These are phyloP conservation scores for Lachnum nothofagi DNA, from an alignment of 2,329 filamentous ascomycete genomes.

Conservation along the genomic window DNA sequence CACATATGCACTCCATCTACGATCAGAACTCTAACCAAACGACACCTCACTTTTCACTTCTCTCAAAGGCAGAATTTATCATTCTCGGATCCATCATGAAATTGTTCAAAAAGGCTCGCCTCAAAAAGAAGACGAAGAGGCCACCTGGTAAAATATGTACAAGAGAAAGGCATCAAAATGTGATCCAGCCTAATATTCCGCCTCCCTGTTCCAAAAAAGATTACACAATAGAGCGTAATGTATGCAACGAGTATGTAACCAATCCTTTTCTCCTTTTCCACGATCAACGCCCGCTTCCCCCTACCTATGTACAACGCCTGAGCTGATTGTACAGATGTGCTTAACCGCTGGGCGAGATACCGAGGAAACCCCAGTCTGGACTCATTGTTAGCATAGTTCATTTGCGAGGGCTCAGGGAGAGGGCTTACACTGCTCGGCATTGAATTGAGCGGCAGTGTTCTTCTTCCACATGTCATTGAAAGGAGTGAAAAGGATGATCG, in stretches of 20 bases:
- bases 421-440: conserved; percentile 71
- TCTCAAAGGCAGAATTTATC: neutral
- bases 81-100: neutral
- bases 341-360: conserved; percentile 26
- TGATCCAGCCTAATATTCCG: neutral
- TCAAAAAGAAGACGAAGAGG: neutral
- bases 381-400: no score
- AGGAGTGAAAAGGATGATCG: conserved; percentile 70
- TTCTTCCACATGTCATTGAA: conserved; percentile 79
- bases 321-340: neutral
- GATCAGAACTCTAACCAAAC: no score
- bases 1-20: no score
- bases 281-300: conserved; percentile 13
- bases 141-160: conserved; percentile 17
- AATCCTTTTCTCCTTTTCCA: conserved; percentile 5
- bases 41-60: neutral
- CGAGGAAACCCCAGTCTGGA: conserved; percentile 68
- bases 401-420: no score
- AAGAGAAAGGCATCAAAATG: conserved; percentile 17
- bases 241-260: neutral
- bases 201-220: conserved; percentile 9
- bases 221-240: conserved; percentile 10
- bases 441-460: conserved; percentile 56
- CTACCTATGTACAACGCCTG: conserved; percentile 1
- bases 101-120: neutral